Evolutionary conservation across 441 rosid species (phyloP), one percentile per base, ranked within the genome.

Genomic region (Rhodomyrtus psidioides): DNA sequence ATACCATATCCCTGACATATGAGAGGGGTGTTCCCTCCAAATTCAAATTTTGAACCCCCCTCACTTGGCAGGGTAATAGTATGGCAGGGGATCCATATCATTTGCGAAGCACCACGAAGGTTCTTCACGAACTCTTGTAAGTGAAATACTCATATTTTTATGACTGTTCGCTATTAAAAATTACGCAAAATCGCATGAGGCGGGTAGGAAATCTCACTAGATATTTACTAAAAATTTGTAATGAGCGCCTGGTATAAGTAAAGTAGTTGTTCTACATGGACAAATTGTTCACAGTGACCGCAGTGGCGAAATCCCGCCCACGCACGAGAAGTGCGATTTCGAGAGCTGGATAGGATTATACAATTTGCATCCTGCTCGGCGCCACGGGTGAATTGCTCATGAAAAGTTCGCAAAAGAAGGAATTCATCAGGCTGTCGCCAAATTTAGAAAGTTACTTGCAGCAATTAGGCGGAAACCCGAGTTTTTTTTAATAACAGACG

Each of bases 151-250:
- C 62, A 58, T 12, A 58, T 26, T 58, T 58, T 58, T 58, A 58
- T 0, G 62, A 16, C 3, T n/a, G 65, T 6, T 27, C 9, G 0
- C 28, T 4, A 59, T 59, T 0, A 59, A 27, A 59, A 59, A 1
- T 1, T 27, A 59, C 0, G 21, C 34, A 59, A 59, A 59, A 59
- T 27, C 0, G 21, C 13, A 59, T 1, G 17, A n/a, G n/a, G n/a
- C n/a, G 34, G 39, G 42, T 19, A 14, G 19, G 23, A 7, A 60
- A 60, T 60, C 8, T 3, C 1, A 27, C 19, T 28, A 15, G 74
- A 28, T 60, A 60, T 28, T 60, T 16, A 15, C 6, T 8, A 16
- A 60, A 58, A n/a, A 14, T 58, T 59, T n/a, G n/a, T n/a, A n/a
- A n/a, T n/a, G n/a, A n/a, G n/a, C n/a, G n/a, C n/a, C n/a, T n/a